A percentile compares a stretch with the other conserved stretches of the same genome.
Conservation (phyloP, 768 basidiomycete genomes). For the Ramaria sp. region DNA sequence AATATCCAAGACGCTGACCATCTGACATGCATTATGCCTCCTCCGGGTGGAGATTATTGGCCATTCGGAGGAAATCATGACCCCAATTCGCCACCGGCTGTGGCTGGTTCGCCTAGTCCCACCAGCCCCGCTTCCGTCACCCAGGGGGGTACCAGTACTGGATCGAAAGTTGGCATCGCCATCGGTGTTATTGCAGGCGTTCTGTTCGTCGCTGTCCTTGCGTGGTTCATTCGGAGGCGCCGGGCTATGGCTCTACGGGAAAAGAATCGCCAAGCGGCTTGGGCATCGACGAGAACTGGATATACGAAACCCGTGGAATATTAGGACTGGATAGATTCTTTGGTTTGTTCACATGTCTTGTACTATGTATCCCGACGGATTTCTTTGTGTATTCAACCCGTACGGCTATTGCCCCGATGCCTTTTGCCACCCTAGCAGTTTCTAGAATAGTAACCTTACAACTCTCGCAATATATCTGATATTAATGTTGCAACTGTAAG, state of each 20-base stretch:
- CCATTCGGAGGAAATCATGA: slow-evolving; percentile 37
- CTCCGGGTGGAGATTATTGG: slow-evolving; percentile 61
- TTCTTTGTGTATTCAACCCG: too few relatives aligned
- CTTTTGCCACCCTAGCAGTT: too few relatives aligned
- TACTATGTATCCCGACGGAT: too few relatives aligned
- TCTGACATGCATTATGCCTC: slow-evolving; percentile 59
- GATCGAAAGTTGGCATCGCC: slow-evolving; percentile 25
- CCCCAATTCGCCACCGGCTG: neutral
- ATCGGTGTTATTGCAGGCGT: slow-evolving; percentile 41
- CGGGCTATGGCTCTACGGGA: slow-evolving; percentile 23
- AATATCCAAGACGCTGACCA: slow-evolving; percentile 41
- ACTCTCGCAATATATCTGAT: too few relatives aligned
- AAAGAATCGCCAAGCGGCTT: neutral
- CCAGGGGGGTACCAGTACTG: slow-evolving; percentile 2
- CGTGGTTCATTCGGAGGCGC: slow-evolving; percentile 42
- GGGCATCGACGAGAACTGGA: neutral
- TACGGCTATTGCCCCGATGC: too few relatives aligned
- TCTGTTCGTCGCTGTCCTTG: slow-evolving; percentile 25
- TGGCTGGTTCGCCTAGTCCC: neutral
- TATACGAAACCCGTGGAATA: neutral
- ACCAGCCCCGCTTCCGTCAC: neutral
- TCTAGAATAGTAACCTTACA: too few relatives aligned
- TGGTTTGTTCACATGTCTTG: neutral
- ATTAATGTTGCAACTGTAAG: too few relatives aligned
- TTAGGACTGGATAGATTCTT: neutral